A percentile compares a stretch with the other conserved stretches of the same genome.
Evolutionary conservation across 495 filamentous ascomycete genomes (phyloP).

Genomic region (Usnea hakonensis): DNA sequence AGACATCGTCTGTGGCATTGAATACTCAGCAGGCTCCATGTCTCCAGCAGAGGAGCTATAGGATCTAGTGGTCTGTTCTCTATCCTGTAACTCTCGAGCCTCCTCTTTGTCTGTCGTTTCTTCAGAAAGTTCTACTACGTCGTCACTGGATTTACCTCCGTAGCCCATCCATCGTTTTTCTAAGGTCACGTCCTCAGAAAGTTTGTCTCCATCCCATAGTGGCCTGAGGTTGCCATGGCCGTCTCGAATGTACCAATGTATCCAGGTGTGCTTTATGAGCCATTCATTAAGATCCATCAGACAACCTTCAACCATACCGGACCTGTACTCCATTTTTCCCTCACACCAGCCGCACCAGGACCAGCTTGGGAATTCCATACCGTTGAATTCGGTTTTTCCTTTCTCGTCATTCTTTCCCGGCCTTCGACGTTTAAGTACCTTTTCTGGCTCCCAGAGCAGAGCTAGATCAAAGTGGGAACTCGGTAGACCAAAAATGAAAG

Average conservation of each 20-base stretch:
- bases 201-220: neutral
- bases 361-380: slow-evolving; percentile 9
- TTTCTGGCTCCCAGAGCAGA: slow-evolving; percentile 5
- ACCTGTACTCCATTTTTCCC: neutral
- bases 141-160: neutral
- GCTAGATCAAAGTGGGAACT: slow-evolving; percentile 8
- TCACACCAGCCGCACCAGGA: slow-evolving; percentile 10
- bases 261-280: slow-evolving; percentile 6
- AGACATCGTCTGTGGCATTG: no score
- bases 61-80: no score
- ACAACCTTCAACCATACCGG: slow-evolving; percentile 8
- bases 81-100: neutral
- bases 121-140: neutral
- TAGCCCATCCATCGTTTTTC: slow-evolving; percentile 1
- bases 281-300: slow-evolving; percentile 3
- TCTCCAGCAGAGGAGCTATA: no score
- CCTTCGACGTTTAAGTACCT: neutral
- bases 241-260: slow-evolving; percentile 10
- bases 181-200: neutral
- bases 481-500: slow-evolving; percentile 4
- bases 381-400: slow-evolving; percentile 7
- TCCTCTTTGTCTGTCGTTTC: neutral
- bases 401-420: neutral
- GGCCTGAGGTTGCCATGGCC: slow-evolving; percentile 6
- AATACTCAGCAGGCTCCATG: no score